A percentile compares a stretch with the other conserved stretches of the same genome.
These are phyloP conservation scores for Chenopodium suecicum DNA, from an alignment of 148 eudicot species.

Conservation along the genomic window DNA sequence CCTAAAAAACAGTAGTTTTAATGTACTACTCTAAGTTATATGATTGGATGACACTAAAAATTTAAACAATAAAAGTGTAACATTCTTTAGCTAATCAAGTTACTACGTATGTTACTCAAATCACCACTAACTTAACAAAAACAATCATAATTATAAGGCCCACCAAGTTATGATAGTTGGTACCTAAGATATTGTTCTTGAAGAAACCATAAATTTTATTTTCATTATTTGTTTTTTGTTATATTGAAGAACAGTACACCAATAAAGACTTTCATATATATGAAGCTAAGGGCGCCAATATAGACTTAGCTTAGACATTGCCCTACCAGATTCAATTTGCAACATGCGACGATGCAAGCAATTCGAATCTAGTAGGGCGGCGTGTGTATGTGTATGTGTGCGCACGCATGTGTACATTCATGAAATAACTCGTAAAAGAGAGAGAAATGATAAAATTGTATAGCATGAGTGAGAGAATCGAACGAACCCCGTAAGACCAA, in stretches of 20 bases:
- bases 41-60: no score
- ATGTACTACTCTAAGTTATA: no score
- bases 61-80: not conserved
- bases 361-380: not conserved
- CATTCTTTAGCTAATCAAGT: not conserved
- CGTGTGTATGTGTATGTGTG: not conserved
- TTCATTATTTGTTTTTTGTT: not conserved
- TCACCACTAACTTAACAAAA: not conserved
- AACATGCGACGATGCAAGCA: not conserved
- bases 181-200: not conserved
- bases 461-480: not conserved
- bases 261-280: not conserved
- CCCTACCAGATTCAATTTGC: not conserved
- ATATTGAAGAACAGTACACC: not conserved
- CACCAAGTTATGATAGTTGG: constrained; percentile 6
- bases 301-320: constrained; percentile 2
- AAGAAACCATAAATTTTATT: not conserved
- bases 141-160: not conserved
- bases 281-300: constrained; percentile 11
- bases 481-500: constrained; percentile 73
- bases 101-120: not conserved
- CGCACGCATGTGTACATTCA: not conserved
- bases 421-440: not conserved
- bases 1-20: no score
- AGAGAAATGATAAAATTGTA: not conserved